These are phyloP conservation scores for Prunus kanzakura DNA, from an alignment of 306 rosid genomes.

Conservation along the genomic window DNA sequence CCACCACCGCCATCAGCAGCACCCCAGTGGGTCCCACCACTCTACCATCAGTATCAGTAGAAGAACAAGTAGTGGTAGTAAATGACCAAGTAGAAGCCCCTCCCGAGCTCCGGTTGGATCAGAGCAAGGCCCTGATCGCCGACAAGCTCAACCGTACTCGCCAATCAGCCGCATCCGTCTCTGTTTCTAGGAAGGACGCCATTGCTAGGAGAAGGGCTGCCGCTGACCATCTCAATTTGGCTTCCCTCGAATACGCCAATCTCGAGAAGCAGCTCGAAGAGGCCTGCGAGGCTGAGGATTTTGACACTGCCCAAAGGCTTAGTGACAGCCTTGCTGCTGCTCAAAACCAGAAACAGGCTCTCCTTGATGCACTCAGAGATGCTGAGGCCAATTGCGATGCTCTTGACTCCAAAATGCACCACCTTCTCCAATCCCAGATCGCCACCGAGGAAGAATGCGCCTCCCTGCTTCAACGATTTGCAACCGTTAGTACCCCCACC, in stretches of 20 bases:
- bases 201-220: conserved; percentile 54
- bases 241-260: conserved; percentile 33
- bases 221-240: conserved; percentile 36
- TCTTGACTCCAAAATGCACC: conserved; percentile 56
- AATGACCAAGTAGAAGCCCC: not conserved
- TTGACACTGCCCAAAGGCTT: conserved; percentile 66
- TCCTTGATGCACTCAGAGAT: conserved; percentile 37
- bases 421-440: conserved; percentile 47
- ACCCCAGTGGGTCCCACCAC: not conserved
- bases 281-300: conserved; percentile 82
- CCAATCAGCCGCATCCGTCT: conserved; percentile 42
- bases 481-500: conserved; percentile 39
- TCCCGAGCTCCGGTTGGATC: conserved; percentile 35
- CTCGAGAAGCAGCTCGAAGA: conserved; percentile 73
- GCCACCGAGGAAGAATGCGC: conserved; percentile 66
- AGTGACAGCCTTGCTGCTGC: conserved; percentile 61
- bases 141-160: conserved; percentile 53
- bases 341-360: conserved; percentile 49
- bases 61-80: not conserved
- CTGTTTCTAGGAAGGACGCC: conserved; percentile 57
- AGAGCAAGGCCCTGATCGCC: conserved; percentile 38
- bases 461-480: conserved; percentile 42
- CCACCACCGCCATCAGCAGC: not conserved
- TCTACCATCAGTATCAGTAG: not conserved
- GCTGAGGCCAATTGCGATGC: conserved; percentile 50